phyloP scores from a whole-genome alignment of 2,329 filamentous ascomycete species.

The Waltergamsia citrina region DNA sequence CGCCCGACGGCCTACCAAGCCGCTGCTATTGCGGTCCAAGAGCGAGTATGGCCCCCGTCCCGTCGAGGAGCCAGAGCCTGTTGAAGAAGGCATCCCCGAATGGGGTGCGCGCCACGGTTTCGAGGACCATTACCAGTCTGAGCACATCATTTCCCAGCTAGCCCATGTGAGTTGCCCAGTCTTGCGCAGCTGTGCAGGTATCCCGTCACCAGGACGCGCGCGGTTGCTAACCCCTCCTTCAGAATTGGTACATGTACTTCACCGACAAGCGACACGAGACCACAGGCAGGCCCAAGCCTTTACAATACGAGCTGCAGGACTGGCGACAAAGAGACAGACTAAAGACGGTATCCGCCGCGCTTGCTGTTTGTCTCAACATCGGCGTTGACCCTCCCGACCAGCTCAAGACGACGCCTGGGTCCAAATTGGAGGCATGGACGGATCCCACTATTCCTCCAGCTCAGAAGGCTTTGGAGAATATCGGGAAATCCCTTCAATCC shows the following conservation, averaged over 20 bases:
- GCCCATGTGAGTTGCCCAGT: constrained; percentile 56
- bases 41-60: constrained; percentile 41
- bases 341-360: constrained; percentile 91
- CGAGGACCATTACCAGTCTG: constrained; percentile 84
- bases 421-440: constrained; percentile 93
- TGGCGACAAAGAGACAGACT: constrained; percentile 96
- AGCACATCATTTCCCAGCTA: constrained; percentile 77
- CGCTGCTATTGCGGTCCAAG: constrained; percentile 44
- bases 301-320: constrained; percentile 63
- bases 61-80: constrained; percentile 27
- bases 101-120: constrained; percentile 73
- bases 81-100: constrained; percentile 36
- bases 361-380: constrained; percentile 93
- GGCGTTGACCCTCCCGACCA: constrained; percentile 96
- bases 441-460: constrained; percentile 76
- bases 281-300: constrained; percentile 73
- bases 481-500: constrained; percentile 89
- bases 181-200: neutral
- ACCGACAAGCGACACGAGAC: constrained; percentile 97
- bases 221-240: constrained; percentile 5
- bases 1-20: constrained; percentile 31
- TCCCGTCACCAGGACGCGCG: neutral
- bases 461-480: constrained; percentile 83
- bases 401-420: constrained; percentile 86
- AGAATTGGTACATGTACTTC: constrained; percentile 99